phyloP scores from a whole-genome alignment of 164 flowering plant genomes.

The Hamamelis virginiana region DNA sequence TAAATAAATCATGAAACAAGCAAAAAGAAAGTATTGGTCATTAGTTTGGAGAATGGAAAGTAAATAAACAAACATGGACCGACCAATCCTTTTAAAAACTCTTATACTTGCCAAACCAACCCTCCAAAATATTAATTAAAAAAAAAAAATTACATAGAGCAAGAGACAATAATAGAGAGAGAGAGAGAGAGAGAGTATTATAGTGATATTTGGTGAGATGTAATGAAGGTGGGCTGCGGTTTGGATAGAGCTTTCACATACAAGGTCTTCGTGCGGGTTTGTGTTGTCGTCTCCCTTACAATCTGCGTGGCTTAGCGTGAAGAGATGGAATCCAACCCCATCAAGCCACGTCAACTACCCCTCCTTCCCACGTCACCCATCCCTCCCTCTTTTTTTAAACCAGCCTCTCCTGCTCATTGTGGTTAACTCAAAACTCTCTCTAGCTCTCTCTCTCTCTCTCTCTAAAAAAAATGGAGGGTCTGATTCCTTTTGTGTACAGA shows the following conservation, averaged over 20 bases:
- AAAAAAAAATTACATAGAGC: background rate
- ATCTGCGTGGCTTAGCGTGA: constrained; percentile 28
- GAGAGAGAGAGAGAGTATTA: background rate
- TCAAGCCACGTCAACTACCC: constrained; percentile 40
- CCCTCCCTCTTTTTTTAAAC: constrained; percentile 9
- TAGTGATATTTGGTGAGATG: constrained; percentile 34
- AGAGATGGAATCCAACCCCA: constrained; percentile 26
- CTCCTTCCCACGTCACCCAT: constrained; percentile 13
- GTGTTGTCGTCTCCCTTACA: constrained; percentile 18
- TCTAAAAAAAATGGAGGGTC: constrained; percentile 63
- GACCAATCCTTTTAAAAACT: constrained; percentile 9
- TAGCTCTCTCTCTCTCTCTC: background rate
- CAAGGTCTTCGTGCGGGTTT: constrained; percentile 27
- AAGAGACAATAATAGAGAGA: background rate
- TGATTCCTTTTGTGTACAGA: constrained; percentile 73
- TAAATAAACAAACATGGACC: background rate
- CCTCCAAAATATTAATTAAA: background rate
- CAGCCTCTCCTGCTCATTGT: background rate
- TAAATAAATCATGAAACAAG: background rate
- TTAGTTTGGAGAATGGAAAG: background rate
- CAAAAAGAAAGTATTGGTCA: background rate
- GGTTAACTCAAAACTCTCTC: background rate
- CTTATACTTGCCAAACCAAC: background rate
- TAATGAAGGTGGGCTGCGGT: constrained; percentile 23
- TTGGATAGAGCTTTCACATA: constrained; percentile 29